Percentiles rank a stretch among this genome's conserved stretches.
These are phyloP conservation scores for Tolypocladium sp. DNA, from an alignment of 2,329 filamentous ascomycete genomes.

Conservation along the genomic window DNA sequence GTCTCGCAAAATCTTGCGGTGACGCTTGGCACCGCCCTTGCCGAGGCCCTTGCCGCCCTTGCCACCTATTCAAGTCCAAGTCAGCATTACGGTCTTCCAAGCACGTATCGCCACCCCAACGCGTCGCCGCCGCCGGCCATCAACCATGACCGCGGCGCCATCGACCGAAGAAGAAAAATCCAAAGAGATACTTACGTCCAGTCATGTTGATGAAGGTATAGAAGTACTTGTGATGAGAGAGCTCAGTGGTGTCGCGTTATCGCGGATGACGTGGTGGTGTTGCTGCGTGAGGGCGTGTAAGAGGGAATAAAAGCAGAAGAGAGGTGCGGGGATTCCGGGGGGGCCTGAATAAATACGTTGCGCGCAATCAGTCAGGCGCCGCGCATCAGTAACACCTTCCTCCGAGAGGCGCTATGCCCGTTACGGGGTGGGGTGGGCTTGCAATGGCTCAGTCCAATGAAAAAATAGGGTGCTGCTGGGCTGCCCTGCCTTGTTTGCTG, in stretches of 20 bases:
- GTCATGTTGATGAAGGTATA: conserved; percentile 49
- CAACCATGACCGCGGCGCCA: background rate
- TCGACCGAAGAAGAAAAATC: conserved; percentile 1
- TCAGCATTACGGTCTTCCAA: conserved; percentile 27
- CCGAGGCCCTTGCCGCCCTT: conserved; percentile 97
- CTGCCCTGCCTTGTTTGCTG: background rate
- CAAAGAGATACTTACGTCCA: conserved; percentile 53
- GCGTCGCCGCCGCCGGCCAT: background rate
- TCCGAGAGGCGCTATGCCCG: conserved; percentile 2
- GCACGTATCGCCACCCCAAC: background rate
- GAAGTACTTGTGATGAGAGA: conserved; percentile 6
- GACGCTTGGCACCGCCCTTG: conserved; percentile 97
- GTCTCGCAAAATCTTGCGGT: conserved; percentile 98
- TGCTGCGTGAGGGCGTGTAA: conserved; percentile 12
- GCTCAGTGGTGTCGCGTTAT: conserved; percentile 6
- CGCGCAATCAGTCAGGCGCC: conserved; percentile 23
- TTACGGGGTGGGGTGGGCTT: conserved; percentile 6
- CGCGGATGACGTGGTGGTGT: conserved; percentile 13
- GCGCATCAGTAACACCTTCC: conserved; percentile 9
- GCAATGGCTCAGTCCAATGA: background rate
- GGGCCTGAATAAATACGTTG: conserved; percentile 25
- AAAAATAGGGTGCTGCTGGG: background rate
- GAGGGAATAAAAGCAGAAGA: conserved; percentile 11
- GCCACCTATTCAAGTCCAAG: conserved; percentile 52
- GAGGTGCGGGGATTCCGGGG: conserved; percentile 16